A percentile compares a stretch with the other conserved stretches of the same genome.
These are phyloP conservation scores for Chlamydomonas reinhardtii DNA, from an alignment of 163 green algal species.

Conservation along the genomic window DNA sequence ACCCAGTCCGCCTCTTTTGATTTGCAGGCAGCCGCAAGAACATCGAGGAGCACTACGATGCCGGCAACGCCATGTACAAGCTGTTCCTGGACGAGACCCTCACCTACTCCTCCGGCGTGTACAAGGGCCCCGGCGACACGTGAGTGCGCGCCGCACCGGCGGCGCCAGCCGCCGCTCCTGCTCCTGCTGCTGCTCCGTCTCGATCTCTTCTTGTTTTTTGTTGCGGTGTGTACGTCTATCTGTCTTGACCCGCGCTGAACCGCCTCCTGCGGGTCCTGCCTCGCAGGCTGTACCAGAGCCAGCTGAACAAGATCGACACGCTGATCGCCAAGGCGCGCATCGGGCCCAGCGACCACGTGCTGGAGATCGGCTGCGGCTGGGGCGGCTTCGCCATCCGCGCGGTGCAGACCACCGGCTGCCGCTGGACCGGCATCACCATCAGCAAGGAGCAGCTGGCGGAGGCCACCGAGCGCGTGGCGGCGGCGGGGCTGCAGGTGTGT, in stretches of 20 bases:
- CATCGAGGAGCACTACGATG: conserved; percentile 98
- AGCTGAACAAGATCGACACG: conserved; percentile 92
- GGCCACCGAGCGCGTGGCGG: conserved; percentile 82
- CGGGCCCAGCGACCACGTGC: conserved; percentile 78
- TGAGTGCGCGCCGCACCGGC: too few species aligned
- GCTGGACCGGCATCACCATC: conserved; percentile 87
- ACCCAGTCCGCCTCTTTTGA: too few species aligned
- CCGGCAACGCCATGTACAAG: conserved; percentile 84
- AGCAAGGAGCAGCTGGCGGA: conserved; percentile 94
- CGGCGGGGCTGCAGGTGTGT: conserved; percentile 73
- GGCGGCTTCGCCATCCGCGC: conserved; percentile 58
- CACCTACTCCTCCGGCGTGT: conserved; percentile 88
- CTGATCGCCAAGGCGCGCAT: conserved; percentile 86
- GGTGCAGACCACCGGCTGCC: conserved; percentile 55
- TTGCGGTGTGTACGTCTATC: too few species aligned
- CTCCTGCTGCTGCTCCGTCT: too few species aligned
- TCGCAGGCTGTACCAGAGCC: conserved; percentile 56
- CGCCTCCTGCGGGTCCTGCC: too few species aligned
- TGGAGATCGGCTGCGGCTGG: conserved; percentile 98
- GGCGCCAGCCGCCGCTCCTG: too few species aligned
- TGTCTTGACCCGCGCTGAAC: too few species aligned
- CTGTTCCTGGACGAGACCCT: conserved; percentile 96
- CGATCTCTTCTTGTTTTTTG: too few species aligned
- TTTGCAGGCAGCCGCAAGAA: conserved; percentile 81
- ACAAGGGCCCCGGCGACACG: conserved; percentile 13